Evolutionary conservation across 1,284 basidiomycete species (phyloP), one percentile per base, ranked within the genome.

Genomic region (Pseudozyma hubeiensis): DNA sequence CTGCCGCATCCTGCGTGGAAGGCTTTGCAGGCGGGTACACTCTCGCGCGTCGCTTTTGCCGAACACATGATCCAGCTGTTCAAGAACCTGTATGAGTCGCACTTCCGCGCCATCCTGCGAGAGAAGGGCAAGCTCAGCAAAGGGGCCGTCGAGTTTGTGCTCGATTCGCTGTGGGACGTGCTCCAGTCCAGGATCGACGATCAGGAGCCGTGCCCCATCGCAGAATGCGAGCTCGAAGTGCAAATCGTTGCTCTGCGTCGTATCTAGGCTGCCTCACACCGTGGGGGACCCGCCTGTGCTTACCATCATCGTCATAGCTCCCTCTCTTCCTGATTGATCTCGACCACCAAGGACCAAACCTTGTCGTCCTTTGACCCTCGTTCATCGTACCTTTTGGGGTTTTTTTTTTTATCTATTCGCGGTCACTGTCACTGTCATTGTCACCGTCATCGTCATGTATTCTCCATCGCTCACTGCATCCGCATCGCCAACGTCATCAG

Each of bases 11-110:
- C 85, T 3, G 85, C 85, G 3, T 85, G 84, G 81, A 79, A 80
- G 31, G 85, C 84, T 33, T 62, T 84, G 53, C 70, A 82, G 35
- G 79, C 85, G 37, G 83, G 83, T 6, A 83, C 81, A n/a, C 78
- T 86, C 39, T 76, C 79, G 16, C 66, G 73, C 17, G 76, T 82
- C 8, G 76, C 79, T n/a, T 85, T 84, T 60, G 75, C 84, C 24
- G 85, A 85, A 46, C 84, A 85, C 64, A 62, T 81, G 61, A 59
- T 81, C 39, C 70, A 81, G 64, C 81, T 86, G 33, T 81, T 85
- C 73, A 85, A 84, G 70, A 84, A 84, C 51, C 71, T 86, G n/a
- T 86, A 84, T 78, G 85, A 86, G 60, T 66, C 72, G 37, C 84
- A 85, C 61, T 84, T 85, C 70, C 76, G 85, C 1, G 54, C 59